phyloP scores from a whole-genome alignment of 208 protist species.

The Trypanosomatidae sp. region DNA sequence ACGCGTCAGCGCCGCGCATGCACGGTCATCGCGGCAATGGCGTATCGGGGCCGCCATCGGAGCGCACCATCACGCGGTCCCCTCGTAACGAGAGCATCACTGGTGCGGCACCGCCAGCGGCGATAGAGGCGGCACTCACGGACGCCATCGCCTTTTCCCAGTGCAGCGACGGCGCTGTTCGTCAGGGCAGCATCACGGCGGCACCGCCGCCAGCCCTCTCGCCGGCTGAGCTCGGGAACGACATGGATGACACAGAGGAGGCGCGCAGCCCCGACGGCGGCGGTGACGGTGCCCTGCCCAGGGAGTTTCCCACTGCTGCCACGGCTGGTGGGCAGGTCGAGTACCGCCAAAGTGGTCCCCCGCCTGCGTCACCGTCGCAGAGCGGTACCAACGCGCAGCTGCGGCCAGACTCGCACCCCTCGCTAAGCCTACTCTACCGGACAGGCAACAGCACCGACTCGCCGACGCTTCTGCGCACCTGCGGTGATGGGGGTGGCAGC shows the following conservation, averaged over 20 bases:
- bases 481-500: background rate
- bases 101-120: background rate
- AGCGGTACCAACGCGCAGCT: background rate
- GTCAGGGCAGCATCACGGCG: background rate
- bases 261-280: background rate
- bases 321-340: background rate
- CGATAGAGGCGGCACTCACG: background rate
- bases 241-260: background rate
- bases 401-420: background rate
- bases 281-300: background rate
- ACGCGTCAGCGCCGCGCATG: background rate
- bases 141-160: background rate
- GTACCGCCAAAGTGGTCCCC: too few relatives aligned
- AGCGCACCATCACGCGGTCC: conserved; percentile 4
- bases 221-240: background rate
- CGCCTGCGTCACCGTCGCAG: background rate
- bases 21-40: background rate
- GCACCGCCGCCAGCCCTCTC: conserved; percentile 1
- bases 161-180: background rate
- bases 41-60: conserved; percentile 2
- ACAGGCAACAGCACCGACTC: conserved; percentile 1
- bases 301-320: background rate
- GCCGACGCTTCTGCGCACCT: background rate
- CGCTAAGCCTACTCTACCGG: background rate
- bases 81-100: conserved; percentile 4